These are phyloP conservation scores for Trichoderma pleuroti DNA, from an alignment of 2,329 filamentous ascomycete genomes.

Conservation along the genomic window DNA sequence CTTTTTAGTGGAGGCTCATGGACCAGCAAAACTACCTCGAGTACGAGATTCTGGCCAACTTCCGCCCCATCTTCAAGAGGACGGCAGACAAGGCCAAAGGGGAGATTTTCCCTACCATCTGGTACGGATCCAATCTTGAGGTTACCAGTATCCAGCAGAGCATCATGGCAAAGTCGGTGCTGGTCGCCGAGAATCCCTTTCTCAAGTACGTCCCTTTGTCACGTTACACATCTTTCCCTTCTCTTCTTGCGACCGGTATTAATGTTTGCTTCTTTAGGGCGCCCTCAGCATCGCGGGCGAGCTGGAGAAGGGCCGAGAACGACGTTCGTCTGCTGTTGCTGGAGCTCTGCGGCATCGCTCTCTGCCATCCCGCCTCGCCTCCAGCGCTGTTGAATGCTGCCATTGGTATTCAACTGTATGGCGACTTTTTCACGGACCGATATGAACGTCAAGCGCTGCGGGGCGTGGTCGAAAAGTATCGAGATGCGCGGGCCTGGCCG, in stretches of 20 bases:
- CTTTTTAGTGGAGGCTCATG: conserved; percentile 32
- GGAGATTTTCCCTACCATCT: conserved; percentile 40
- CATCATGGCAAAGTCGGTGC: conserved; percentile 39
- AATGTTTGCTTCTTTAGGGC: conserved; percentile 20
- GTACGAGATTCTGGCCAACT: conserved; percentile 30
- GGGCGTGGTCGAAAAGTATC: conserved; percentile 43
- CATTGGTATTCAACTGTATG: conserved; percentile 41
- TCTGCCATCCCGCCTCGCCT: conserved; percentile 37
- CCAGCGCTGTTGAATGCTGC: conserved; percentile 39
- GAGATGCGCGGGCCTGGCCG: conserved; percentile 40
- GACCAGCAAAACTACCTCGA: conserved; percentile 37
- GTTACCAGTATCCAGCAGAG: conserved; percentile 40
- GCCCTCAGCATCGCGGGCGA: conserved; percentile 28
- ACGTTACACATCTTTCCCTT: neutral
- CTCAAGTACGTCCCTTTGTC: conserved; percentile 31
- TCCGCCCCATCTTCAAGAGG: conserved; percentile 35
- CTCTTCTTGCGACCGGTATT: neutral
- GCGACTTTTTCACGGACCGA: conserved; percentile 40
- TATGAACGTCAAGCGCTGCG: conserved; percentile 38
- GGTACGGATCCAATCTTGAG: conserved; percentile 39
- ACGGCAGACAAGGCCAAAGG: conserved; percentile 36
- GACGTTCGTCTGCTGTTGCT: conserved; percentile 38
- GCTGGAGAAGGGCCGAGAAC: conserved; percentile 37
- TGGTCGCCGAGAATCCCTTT: conserved; percentile 39
- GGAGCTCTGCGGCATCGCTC: conserved; percentile 39